Conservation (phyloP, 2,329 filamentous ascomycete genomes). For the Aureobasidium sp. region DNA sequence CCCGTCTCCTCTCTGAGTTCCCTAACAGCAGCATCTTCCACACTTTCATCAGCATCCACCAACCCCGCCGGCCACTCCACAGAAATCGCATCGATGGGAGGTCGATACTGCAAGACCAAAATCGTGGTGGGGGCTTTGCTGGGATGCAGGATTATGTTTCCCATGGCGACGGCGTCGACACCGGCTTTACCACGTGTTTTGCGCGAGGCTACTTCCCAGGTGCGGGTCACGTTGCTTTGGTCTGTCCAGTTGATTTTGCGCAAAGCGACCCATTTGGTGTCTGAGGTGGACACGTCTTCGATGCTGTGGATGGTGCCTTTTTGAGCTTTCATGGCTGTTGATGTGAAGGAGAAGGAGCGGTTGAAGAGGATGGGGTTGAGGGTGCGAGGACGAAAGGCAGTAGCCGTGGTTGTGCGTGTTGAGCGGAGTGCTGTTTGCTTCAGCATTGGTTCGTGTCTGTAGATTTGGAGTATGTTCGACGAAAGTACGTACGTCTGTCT, state of each 20-base stretch:
- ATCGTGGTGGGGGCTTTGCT: constrained; percentile 40
- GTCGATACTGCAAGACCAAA: constrained; percentile 51
- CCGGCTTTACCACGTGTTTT: constrained; percentile 48
- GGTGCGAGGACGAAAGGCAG: neutral
- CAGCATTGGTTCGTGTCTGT: neutral
- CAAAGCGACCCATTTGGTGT: constrained; percentile 10
- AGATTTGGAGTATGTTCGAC: neutral
- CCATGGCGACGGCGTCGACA: constrained; percentile 51
- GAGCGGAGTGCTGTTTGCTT: neutral
- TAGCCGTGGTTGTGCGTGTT: neutral
- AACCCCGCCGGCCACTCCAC: constrained; percentile 53
- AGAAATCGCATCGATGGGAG: constrained; percentile 47
- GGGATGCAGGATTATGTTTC: constrained; percentile 43
- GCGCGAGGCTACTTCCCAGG: constrained; percentile 42
- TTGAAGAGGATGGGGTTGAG: neutral
- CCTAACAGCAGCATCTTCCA: constrained; percentile 46
- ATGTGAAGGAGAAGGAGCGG: neutral
- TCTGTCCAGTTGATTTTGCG: constrained; percentile 9
- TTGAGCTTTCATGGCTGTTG: constrained; percentile 3
- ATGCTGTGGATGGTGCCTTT: constrained; percentile 8
- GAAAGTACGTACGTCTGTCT: neutral
- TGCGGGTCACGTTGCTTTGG: constrained; percentile 35
- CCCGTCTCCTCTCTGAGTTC: constrained; percentile 55
- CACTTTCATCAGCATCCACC: constrained; percentile 48
- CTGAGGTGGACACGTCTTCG: constrained; percentile 1